Evolutionary conservation across 441 rosid genomes (phyloP), one percentile per base, ranked within the genome.

Genomic region (Populus hybrid): DNA sequence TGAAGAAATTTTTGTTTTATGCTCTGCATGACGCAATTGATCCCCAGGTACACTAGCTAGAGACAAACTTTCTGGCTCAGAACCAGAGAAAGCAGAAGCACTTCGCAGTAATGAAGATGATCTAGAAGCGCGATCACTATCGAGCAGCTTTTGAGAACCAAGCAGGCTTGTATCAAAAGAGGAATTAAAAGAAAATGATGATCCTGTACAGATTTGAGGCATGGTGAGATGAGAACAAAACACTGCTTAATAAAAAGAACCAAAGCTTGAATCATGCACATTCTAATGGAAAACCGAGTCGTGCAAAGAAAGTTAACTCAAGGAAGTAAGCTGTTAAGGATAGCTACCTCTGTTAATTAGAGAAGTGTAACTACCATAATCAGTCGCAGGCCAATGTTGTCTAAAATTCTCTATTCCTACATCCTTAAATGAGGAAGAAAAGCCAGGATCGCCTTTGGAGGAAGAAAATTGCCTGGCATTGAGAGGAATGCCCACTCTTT

Each of bases 181-280:
- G 72, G 82, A 82, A 80, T 68, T 81, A 73, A 76, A 77, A 77
- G 86, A 73, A 76, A 80, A 81, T 16, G 80, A 70, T 28, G 90
- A 82, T 76, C 87, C 87, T 71, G 81, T 75, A 91, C 82, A 83
- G 69, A 84, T 82, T 82, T 73, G 87, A 85, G 74, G 75, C 70
- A 71, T 26, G 76, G 35, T 61, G 83, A 19, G 85, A 77, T 65
- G 86, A 71, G 24, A 78, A 77, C 53, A 46, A 28, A 57, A 67
- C 69, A 70, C 75, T 23, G 26, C 79, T 72, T 71, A 67, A 76
- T 78, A 78, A 70, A 79, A 75, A 79, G 76, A 40, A 75, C 78
- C 82, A 35, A 78, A 65, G 57, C 67, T 80, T 69, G 83, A 40
- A 70, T 69, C 64, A 9, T 36, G 71, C 74, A 79, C 21, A 76